Conservation (phyloP, 1,139 yeast species). For the Yamadazyma taylorii region DNA sequence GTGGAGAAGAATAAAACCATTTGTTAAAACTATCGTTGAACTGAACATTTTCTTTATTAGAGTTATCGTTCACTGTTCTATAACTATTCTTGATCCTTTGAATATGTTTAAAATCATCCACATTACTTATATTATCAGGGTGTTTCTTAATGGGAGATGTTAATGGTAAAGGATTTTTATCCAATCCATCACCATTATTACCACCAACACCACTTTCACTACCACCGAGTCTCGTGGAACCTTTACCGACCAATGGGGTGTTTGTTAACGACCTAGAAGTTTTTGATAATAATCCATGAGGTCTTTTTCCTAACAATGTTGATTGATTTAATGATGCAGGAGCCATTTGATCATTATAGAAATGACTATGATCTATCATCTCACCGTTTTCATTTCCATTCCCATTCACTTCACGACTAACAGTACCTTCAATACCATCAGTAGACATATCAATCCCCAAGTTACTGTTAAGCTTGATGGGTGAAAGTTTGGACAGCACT, state of each 20-base stretch:
- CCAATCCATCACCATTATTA: no score
- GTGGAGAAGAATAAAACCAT: conserved; percentile 19
- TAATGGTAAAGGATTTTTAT: conserved; percentile 22
- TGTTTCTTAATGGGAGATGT: conserved; percentile 38
- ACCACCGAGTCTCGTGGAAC: conserved; percentile 5
- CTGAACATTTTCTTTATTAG: conserved; percentile 14
- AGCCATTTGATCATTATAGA: conserved; percentile 1
- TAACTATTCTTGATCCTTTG: conserved; percentile 16
- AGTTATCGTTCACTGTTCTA: conserved; percentile 12
- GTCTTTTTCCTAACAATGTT: conserved; percentile 24
- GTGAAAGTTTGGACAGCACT: conserved; percentile 1
- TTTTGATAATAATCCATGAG: conserved; percentile 50
- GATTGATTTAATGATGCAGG: conserved; percentile 2
- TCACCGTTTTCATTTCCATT: not conserved
- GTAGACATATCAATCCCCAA: not conserved
- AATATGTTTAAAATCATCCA: conserved; percentile 18
- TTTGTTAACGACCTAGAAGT: conserved; percentile 8
- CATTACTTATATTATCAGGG: conserved; percentile 6
- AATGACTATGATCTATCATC: conserved; percentile 2
- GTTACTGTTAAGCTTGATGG: not conserved
- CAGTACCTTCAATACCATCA: not conserved
- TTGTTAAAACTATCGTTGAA: conserved; percentile 13
- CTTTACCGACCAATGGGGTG: not conserved
- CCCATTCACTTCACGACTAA: not conserved
- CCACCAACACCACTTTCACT: conserved; percentile 15